Conservation (phyloP, 2,329 filamentous ascomycete genomes). For the Stemphylium lycopersici region DNA sequence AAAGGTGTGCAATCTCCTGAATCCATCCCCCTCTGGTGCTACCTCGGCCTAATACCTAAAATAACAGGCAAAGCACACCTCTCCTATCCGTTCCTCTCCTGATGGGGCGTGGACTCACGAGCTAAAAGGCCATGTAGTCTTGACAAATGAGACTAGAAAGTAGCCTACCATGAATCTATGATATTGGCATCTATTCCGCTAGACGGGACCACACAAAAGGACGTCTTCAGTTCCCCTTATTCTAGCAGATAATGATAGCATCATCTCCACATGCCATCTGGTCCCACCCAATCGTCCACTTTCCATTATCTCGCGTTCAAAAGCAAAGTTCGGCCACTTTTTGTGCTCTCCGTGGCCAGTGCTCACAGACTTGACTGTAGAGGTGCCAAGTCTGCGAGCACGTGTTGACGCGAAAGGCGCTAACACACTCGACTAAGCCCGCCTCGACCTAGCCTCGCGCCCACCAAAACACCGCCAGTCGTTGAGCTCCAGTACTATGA, state of each 20-base stretch:
- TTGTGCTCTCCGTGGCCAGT: neutral
- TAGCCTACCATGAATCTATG: no score
- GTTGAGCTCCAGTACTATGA: neutral
- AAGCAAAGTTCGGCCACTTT: constrained; percentile 1
- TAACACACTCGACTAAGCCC: neutral
- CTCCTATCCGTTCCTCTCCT: neutral
- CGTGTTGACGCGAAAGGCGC: constrained; percentile 5
- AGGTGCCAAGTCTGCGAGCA: neutral
- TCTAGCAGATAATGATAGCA: no score
- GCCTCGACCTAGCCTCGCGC: neutral
- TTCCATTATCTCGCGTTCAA: neutral
- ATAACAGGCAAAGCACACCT: neutral
- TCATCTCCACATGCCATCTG: neutral
- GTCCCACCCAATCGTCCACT: neutral
- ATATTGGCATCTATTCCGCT: no score
- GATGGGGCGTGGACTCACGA: neutral
- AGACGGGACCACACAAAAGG: no score
- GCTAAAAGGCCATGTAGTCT: no score
- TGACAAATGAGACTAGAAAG: no score
- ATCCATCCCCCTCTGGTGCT: neutral
- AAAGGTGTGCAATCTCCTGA: constrained; percentile 8
- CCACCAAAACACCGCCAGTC: constrained; percentile 1
- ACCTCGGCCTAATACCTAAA: neutral
- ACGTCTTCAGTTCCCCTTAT: no score
- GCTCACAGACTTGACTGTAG: neutral